Evolutionary conservation across 2,329 filamentous ascomycete species (phyloP), one percentile per base, ranked within the genome.

Genomic region (Emergomyces pasteurianus): DNA sequence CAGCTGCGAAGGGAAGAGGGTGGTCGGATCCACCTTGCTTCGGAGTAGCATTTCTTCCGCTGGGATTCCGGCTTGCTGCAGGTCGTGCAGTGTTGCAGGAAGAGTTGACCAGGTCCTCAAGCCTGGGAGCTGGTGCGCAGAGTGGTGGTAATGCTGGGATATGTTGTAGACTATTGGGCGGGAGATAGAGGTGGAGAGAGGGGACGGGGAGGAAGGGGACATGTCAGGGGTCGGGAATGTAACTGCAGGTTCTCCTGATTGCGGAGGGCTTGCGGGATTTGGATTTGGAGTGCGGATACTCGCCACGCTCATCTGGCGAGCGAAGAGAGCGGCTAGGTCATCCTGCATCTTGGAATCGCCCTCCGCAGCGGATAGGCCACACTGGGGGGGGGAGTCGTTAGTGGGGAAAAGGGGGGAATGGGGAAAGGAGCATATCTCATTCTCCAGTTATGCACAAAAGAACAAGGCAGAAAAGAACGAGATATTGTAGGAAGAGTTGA

Each of bases 91-190:
- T 81, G 80, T 16, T 80, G 84, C 26, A 79, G 80, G 23, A 75
- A 78, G 58, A 79, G 75, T 62, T 75, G 74, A 74, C 36, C 67
- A 65, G 63, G 65, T 70, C 55, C 67, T 68, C 53, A 71, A 63
- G 23, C 75, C 72, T 59, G 79, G 77, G 23, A 75, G 73, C 63
- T 86, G 71, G 71, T 95, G 89, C 52, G 87, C 79, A 9, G 89
- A 90, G 70, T 92, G 90, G 65, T 87, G 87, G 73, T 95, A 95
- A 73, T 95, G 90, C 69, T 89, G 86, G 10, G 89, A 88, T 66
- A 89, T 84, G 62, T 82, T 86, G 76, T 94, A 95, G 64, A 82
- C 79, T 64, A 89, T 86, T 26, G 80, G 76, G 59, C 49, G 58
- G 31, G 18, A 21, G 21, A 43, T 49, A 34, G 79, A 72, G 50